These are phyloP conservation scores for Phaeophleospora eucalypticola DNA, from an alignment of 2,329 filamentous ascomycete species.

Conservation along the genomic window DNA sequence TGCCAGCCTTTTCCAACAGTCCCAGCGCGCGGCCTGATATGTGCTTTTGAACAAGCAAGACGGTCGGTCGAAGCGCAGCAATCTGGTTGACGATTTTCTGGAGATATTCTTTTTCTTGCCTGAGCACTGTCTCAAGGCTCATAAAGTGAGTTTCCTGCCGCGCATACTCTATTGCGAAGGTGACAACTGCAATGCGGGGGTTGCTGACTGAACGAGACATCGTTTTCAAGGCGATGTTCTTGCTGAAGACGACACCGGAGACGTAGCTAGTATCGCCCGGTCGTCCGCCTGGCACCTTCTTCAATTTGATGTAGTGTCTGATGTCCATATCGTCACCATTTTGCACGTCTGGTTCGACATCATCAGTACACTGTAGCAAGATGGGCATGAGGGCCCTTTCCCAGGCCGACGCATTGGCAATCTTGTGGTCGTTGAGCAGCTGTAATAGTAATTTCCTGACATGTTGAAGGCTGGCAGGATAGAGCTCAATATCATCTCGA, in stretches of 20 bases:
- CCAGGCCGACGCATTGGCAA: constrained; percentile 74
- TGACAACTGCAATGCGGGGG: constrained; percentile 86
- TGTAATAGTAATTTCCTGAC: constrained; percentile 81
- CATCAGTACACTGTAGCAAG: constrained; percentile 82
- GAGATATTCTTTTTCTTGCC: constrained; percentile 91
- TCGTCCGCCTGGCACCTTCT: constrained; percentile 87
- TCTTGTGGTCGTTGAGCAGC: constrained; percentile 69
- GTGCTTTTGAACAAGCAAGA: constrained; percentile 87
- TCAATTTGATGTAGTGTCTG: constrained; percentile 93
- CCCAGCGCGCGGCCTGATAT: constrained; percentile 88
- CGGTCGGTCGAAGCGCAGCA: constrained; percentile 74
- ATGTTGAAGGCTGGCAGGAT: constrained; percentile 81
- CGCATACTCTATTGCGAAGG: constrained; percentile 93
- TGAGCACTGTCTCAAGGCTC: constrained; percentile 94
- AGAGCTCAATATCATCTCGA: constrained; percentile 63
- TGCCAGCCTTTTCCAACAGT: constrained; percentile 80
- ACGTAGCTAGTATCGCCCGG: constrained; percentile 94
- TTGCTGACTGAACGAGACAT: constrained; percentile 84
- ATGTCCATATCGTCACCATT: constrained; percentile 95
- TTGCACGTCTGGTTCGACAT: constrained; percentile 88
- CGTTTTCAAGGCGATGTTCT: constrained; percentile 92
- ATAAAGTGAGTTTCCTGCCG: constrained; percentile 93
- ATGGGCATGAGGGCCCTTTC: constrained; percentile 88
- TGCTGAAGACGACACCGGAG: constrained; percentile 93
- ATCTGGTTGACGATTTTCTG: constrained; percentile 90